Percentiles rank a stretch among this genome's conserved stretches.
Evolutionary conservation across 2,329 filamentous ascomycete genomes (phyloP).

Genomic region (Penicillium sp.): DNA sequence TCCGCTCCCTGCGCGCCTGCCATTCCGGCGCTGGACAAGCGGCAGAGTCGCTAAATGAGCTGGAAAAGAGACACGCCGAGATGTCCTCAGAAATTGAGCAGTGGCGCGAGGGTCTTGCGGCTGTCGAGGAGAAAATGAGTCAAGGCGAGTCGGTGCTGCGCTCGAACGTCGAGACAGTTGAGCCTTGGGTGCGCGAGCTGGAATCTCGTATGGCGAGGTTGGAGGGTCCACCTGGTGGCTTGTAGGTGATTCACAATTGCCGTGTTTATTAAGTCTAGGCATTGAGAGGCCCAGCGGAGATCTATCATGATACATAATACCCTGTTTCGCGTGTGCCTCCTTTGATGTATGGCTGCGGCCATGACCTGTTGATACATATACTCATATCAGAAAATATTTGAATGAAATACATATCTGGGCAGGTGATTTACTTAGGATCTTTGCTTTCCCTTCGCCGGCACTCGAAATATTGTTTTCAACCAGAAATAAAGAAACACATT

Average conservation of each 20-base stretch:
- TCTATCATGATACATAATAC: constrained; percentile 26
- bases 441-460: neutral
- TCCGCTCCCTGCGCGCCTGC: constrained; percentile 79
- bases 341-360: neutral
- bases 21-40: constrained; percentile 86
- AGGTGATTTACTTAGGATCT: neutral
- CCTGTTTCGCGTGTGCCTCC: constrained; percentile 20
- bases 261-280: neutral
- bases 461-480: neutral
- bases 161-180: constrained; percentile 80
- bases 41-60: constrained; percentile 70
- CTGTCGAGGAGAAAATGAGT: constrained; percentile 73
- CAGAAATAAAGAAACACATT: neutral
- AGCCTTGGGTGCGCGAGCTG: constrained; percentile 84
- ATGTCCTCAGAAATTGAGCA: constrained; percentile 81
- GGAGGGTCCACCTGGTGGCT: constrained; percentile 34
- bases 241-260: constrained; percentile 1
- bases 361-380: constrained; percentile 6
- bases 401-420: neutral
- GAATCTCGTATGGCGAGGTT: constrained; percentile 72
- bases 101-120: constrained; percentile 79
- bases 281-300: neutral
- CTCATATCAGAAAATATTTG: constrained; percentile 3
- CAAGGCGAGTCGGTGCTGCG: constrained; percentile 70
- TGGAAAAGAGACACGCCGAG: constrained; percentile 78